These are phyloP conservation scores for Colletotrichum phormii DNA, from an alignment of 2,329 filamentous ascomycete genomes.

Conservation along the genomic window DNA sequence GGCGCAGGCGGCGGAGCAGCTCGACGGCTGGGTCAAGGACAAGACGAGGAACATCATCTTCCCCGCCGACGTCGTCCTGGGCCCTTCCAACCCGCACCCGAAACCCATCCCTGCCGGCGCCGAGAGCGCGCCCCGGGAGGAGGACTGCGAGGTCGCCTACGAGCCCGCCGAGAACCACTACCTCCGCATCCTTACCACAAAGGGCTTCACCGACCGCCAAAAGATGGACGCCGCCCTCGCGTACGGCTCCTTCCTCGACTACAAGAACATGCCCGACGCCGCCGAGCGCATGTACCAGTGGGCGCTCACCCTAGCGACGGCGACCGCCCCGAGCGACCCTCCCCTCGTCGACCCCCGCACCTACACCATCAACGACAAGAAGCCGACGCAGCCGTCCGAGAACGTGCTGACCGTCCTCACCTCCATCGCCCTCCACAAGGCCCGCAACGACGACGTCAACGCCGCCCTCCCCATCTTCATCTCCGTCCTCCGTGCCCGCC, in stretches of 20 bases:
- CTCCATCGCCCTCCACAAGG: slow-evolving; percentile 82
- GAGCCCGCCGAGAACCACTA: slow-evolving; percentile 82
- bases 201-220: slow-evolving; percentile 83
- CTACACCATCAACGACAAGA: slow-evolving; percentile 71
- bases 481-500: slow-evolving; percentile 83
- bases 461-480: slow-evolving; percentile 85
- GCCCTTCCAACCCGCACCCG: slow-evolving; percentile 86
- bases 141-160: slow-evolving; percentile 79
- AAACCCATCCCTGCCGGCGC: slow-evolving; percentile 76
- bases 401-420: slow-evolving; percentile 84
- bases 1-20: slow-evolving; percentile 80
- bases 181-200: slow-evolving; percentile 82
- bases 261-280: slow-evolving; percentile 73
- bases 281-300: slow-evolving; percentile 80
- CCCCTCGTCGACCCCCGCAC: slow-evolving; percentile 69
- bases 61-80: slow-evolving; percentile 78
- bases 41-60: slow-evolving; percentile 74
- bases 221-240: slow-evolving; percentile 83
- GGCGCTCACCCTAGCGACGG: slow-evolving; percentile 80
- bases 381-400: slow-evolving; percentile 68
- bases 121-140: slow-evolving; percentile 74
- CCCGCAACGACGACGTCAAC: slow-evolving; percentile 73
- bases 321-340: slow-evolving; percentile 54
- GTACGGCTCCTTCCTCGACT: slow-evolving; percentile 88
- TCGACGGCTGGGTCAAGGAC: slow-evolving; percentile 84